Conservation (phyloP, 257 asterid species). For the Solanum paucissectum region DNA sequence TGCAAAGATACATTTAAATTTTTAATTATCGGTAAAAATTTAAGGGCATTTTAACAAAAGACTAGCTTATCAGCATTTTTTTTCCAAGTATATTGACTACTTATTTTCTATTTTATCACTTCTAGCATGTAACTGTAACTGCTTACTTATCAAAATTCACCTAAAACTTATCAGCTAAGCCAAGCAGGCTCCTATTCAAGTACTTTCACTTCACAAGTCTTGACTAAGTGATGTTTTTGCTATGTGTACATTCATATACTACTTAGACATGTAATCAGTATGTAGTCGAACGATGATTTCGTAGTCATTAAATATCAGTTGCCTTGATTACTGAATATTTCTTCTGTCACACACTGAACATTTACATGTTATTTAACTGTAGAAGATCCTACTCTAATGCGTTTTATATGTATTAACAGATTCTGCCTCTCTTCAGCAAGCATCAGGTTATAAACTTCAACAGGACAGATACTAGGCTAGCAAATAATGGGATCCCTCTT, state of each 20-base stretch:
- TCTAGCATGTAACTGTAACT: not conserved
- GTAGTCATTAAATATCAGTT: not conserved
- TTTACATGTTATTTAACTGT: not conserved
- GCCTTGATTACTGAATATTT: not conserved
- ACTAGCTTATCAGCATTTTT: not conserved
- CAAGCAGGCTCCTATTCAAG: not conserved
- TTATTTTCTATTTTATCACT: not conserved
- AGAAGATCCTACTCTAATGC: not conserved
- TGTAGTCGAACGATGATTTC: not conserved
- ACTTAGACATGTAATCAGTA: not conserved
- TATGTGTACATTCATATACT: not conserved
- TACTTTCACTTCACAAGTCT: not conserved
- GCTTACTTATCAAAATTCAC: not conserved
- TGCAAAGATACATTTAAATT: not conserved
- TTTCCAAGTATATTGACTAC: not conserved
- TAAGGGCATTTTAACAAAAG: not conserved
- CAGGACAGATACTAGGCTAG: slow-evolving; percentile 74
- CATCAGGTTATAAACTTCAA: slow-evolving; percentile 80
- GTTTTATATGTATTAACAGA: slow-evolving; percentile 27
- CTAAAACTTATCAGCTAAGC: not conserved
- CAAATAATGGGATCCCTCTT: slow-evolving; percentile 71
- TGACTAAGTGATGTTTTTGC: not conserved
- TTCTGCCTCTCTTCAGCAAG: slow-evolving; percentile 68
- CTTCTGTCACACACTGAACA: not conserved
- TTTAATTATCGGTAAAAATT: not conserved